Conservation (phyloP, 2,329 filamentous ascomycete species). For the Alternaria novae-zelandiae region DNA sequence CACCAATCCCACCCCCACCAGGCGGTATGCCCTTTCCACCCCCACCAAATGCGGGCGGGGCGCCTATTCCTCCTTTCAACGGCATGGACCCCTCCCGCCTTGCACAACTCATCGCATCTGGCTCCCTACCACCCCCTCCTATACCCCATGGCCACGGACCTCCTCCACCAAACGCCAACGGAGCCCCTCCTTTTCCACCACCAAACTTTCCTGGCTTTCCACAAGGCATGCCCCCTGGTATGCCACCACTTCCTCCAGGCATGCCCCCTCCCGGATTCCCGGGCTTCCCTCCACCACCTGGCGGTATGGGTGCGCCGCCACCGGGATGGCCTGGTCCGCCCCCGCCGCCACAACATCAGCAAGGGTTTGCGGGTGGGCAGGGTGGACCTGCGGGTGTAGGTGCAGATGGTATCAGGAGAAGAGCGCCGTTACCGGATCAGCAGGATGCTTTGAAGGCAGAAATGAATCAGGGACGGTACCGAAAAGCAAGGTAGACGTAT, state of each 20-base stretch:
- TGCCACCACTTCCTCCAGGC: slow-evolving; percentile 27
- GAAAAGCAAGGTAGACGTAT: slow-evolving; percentile 32
- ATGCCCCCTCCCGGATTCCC: slow-evolving; percentile 35
- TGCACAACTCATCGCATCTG: slow-evolving; percentile 44
- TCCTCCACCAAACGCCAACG: slow-evolving; percentile 23
- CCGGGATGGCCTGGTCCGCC: slow-evolving; percentile 13
- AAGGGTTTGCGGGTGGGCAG: slow-evolving; percentile 26
- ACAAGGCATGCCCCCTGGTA: slow-evolving; percentile 25
- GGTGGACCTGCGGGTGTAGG: slow-evolving; percentile 34
- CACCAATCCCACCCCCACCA: slow-evolving; percentile 37
- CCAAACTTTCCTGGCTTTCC: slow-evolving; percentile 36
- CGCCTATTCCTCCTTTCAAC: slow-evolving; percentile 27
- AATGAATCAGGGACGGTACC: slow-evolving; percentile 66
- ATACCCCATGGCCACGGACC: slow-evolving; percentile 32
- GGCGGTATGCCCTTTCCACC: slow-evolving; percentile 30
- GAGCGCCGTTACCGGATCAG: slow-evolving; percentile 80
- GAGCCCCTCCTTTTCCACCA: slow-evolving; percentile 33
- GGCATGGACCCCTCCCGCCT: slow-evolving; percentile 41
- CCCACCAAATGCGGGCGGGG: slow-evolving; percentile 11
- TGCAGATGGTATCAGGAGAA: slow-evolving; percentile 36
- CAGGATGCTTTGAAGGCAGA: slow-evolving; percentile 81
- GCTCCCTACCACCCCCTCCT: slow-evolving; percentile 46
- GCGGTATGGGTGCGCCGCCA: slow-evolving; percentile 19
- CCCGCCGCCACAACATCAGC: slow-evolving; percentile 14
- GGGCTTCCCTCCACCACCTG: slow-evolving; percentile 23